phyloP scores from a whole-genome alignment of 805 yeast genomes.

The Candida tallmaniae region DNA sequence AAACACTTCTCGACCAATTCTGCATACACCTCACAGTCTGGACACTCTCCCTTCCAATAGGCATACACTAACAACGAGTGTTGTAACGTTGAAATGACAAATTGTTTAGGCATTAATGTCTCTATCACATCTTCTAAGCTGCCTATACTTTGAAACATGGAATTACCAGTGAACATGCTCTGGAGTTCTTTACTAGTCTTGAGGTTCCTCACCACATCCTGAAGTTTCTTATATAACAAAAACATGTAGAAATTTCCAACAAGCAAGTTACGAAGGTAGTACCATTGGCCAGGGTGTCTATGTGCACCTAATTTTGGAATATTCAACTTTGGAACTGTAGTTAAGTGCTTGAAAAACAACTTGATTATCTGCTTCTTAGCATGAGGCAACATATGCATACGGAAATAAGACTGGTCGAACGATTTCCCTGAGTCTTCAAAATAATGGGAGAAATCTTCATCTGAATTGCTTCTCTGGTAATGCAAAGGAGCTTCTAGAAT shows the following conservation, averaged over 20 bases:
- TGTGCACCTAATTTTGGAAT: conserved; percentile 33
- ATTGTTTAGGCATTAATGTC: conserved; percentile 14
- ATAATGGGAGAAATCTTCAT: conserved; percentile 28
- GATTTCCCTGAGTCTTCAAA: conserved; percentile 15
- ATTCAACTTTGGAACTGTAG: conserved; percentile 28
- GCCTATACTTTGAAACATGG: conserved; percentile 6
- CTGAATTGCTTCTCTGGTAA: conserved; percentile 24
- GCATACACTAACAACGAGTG: conserved; percentile 25
- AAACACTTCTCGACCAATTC: conserved; percentile 21
- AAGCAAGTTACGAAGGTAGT: conserved; percentile 28
- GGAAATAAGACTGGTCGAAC: conserved; percentile 14
- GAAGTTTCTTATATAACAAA: conserved; percentile 25
- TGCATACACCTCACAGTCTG: conserved; percentile 27
- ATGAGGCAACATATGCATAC: conserved; percentile 9
- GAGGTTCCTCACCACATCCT: conserved; percentile 15
- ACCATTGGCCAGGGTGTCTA: conserved; percentile 41
- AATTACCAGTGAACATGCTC: conserved; percentile 4
- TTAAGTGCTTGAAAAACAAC: conserved; percentile 23
- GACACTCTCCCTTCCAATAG: conserved; percentile 33
- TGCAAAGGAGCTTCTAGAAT: conserved; percentile 21
- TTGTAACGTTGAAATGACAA: conserved; percentile 17
- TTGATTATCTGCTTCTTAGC: conserved; percentile 23
- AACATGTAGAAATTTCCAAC: conserved; percentile 27
- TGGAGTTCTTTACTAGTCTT: conserved; percentile 7
- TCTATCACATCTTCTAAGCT: conserved; percentile 7